Base-by-base conservation (phyloP, 257 asterid genomes). In the Salvia rosmarinus region DNA sequence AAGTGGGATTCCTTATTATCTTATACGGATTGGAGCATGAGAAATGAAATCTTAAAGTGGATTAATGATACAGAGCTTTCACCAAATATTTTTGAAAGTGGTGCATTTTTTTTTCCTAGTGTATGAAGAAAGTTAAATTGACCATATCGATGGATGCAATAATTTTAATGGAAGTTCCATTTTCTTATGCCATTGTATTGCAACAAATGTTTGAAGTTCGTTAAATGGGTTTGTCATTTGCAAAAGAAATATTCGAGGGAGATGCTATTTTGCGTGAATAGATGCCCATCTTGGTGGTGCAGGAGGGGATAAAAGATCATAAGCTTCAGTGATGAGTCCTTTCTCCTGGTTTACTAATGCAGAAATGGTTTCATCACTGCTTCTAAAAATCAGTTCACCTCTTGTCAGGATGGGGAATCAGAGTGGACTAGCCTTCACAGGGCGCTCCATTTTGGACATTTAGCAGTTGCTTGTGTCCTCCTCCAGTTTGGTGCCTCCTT, bases 381-480 rank as follows among this genome's bases (percentile, higher is more conserved):
- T 20, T 65, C 67, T 75, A 40, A 81, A 51, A 63, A 42, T 52
- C n/a, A 5, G 30, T 61, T 51, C 75, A 25, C 68, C 8, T 54
- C 50, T 71, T 78, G 30, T 68, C 87, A 95, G 99, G 99, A 91
- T 68, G 92, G 97, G 77, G 99, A 90, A 83, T 95, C 99, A 9
- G 98, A 96, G 75, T 95, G 98, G 98, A 95, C 92, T 77, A 88
- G 98, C 85, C 96, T 95, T 78, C 98, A 95, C 75, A 85, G 97
- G 72, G 95, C 97, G 68, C 83, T 95, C 81, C 97, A 95, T 77
- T 95, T 95, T 71, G 99, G 99, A 56, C 99, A 95, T 78, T 85
- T 95, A 72, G 92, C 98, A 13, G 91, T 88, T 72, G 98, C 98
- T 69, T 84, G 96, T 77, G 88, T 90, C 79, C 99, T 95, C 28